A percentile compares a stretch with the other conserved stretches of the same genome.
phyloP scores from a whole-genome alignment of 2,329 filamentous ascomycete species.

The Botrytis elliptica region DNA sequence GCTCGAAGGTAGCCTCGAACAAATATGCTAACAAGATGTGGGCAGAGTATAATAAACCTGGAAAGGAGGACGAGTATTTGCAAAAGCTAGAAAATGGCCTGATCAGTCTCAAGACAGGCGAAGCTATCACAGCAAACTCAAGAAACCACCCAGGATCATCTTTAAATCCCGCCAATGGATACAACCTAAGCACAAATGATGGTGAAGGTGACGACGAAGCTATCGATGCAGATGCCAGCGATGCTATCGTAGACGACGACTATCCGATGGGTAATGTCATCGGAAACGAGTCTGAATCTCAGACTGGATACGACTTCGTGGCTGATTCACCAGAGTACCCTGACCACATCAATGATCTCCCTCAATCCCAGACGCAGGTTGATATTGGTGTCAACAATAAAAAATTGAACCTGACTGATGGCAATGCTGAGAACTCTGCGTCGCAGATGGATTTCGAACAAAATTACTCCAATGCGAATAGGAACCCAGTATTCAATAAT shows the following conservation, averaged over 20 bases:
- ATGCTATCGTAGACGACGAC: not conserved
- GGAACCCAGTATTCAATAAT: not conserved
- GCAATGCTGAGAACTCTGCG: not conserved
- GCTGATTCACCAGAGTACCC: not conserved
- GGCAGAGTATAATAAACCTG: not conserved
- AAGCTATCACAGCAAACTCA: not conserved
- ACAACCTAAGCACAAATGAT: not conserved
- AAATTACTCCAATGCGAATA: too few species aligned
- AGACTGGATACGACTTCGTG: not conserved
- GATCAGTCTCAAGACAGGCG: slow-evolving; percentile 6
- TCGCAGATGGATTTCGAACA: not conserved
- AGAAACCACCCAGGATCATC: not conserved
- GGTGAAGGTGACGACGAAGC: too few species aligned
- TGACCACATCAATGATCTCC: not conserved
- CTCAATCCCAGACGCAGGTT: not conserved
- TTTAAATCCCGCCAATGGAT: not conserved
- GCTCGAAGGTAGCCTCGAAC: not conserved
- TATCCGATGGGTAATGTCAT: not conserved
- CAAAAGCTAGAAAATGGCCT: not conserved
- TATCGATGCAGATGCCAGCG: not conserved
- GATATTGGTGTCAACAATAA: not conserved
- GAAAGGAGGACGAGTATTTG: not conserved
- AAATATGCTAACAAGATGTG: slow-evolving; percentile 4
- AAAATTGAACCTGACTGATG: not conserved
- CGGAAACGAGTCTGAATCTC: not conserved